Conservation (phyloP, 2,329 filamentous ascomycete genomes). For the Fusarium nisikadoi region DNA sequence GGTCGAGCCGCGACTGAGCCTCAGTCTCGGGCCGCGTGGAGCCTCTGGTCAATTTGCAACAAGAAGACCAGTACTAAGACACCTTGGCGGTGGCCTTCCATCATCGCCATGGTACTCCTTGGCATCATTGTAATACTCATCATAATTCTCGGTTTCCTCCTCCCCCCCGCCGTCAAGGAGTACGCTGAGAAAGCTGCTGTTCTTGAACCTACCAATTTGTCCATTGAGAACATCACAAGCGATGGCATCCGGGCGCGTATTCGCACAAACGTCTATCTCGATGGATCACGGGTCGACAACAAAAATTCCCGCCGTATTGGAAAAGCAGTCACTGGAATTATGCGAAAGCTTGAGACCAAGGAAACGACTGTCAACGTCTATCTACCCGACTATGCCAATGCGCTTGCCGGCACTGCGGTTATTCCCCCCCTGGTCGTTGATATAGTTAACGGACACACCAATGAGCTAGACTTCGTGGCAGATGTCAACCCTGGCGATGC, state of each 20-base stretch:
- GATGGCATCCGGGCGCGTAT: slow-evolving; percentile 82
- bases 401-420: slow-evolving; percentile 79
- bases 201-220: slow-evolving; percentile 84
- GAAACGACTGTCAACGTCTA: slow-evolving; percentile 79
- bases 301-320: slow-evolving; percentile 79
- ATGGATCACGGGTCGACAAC: slow-evolving; percentile 79
- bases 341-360: slow-evolving; percentile 77
- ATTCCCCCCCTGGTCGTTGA: slow-evolving; percentile 81
- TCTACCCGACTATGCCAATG: slow-evolving; percentile 83
- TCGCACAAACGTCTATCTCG: slow-evolving; percentile 83
- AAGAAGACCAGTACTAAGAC: slow-evolving; percentile 40
- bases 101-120: slow-evolving; percentile 76
- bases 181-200: slow-evolving; percentile 87
- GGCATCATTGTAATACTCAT: slow-evolving; percentile 72
- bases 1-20: slow-evolving; percentile 30
- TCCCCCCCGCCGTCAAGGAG: slow-evolving; percentile 81
- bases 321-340: slow-evolving; percentile 81
- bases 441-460: slow-evolving; percentile 81
- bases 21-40: slow-evolving; percentile 27
- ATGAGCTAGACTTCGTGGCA: slow-evolving; percentile 80
- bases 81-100: slow-evolving; percentile 74
- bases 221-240: slow-evolving; percentile 84
- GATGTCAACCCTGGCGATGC: slow-evolving; percentile 81
- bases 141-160: slow-evolving; percentile 81
- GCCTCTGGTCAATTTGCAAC: slow-evolving; percentile 35